These are phyloP conservation scores for Ascochyta koolunga DNA, from an alignment of 2,329 filamentous ascomycete genomes.

Conservation along the genomic window DNA sequence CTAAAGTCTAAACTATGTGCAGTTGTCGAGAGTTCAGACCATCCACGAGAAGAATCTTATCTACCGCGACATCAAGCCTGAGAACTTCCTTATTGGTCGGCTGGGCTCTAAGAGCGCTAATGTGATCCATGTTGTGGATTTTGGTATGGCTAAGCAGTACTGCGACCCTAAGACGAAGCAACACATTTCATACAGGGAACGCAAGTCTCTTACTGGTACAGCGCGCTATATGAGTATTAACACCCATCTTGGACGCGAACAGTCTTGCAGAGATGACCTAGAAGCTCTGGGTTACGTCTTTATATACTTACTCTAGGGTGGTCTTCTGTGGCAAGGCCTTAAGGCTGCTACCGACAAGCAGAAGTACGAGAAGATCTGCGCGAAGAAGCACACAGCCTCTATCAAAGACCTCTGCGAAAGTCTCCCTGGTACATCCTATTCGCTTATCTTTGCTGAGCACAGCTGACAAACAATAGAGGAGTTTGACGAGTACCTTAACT, in stretches of 20 bases:
- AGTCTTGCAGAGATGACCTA: slow-evolving; percentile 93
- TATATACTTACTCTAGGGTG: slow-evolving; percentile 71
- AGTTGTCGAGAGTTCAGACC: slow-evolving; percentile 88
- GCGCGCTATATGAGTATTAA: slow-evolving; percentile 99
- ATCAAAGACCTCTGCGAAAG: slow-evolving; percentile 97
- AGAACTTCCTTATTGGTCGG: slow-evolving; percentile 97
- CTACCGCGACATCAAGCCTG: slow-evolving; percentile 98
- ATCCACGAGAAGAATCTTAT: slow-evolving; percentile 99
- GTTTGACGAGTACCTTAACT: slow-evolving; percentile 96
- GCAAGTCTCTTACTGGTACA: slow-evolving; percentile 95
- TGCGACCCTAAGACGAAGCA: slow-evolving; percentile 98
- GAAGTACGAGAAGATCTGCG: slow-evolving; percentile 99
- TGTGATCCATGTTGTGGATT: slow-evolving; percentile 98
- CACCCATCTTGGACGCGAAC: slow-evolving; percentile 93
- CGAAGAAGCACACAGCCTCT: slow-evolving; percentile 98
- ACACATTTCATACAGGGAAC: slow-evolving; percentile 95
- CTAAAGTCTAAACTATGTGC: slow-evolving; percentile 20
- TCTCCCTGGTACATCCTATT: slow-evolving; percentile 70
- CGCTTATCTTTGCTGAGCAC: not conserved
- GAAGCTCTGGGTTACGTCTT: slow-evolving; percentile 79
- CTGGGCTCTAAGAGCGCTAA: slow-evolving; percentile 93
- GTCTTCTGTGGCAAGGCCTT: slow-evolving; percentile 70
- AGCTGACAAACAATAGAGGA: slow-evolving; percentile 67
- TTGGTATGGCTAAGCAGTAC: slow-evolving; percentile 99
- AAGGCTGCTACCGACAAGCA: slow-evolving; percentile 82